Base-by-base conservation (phyloP, 805 yeast species). In the Dipodascopsis uninucleata region DNA sequence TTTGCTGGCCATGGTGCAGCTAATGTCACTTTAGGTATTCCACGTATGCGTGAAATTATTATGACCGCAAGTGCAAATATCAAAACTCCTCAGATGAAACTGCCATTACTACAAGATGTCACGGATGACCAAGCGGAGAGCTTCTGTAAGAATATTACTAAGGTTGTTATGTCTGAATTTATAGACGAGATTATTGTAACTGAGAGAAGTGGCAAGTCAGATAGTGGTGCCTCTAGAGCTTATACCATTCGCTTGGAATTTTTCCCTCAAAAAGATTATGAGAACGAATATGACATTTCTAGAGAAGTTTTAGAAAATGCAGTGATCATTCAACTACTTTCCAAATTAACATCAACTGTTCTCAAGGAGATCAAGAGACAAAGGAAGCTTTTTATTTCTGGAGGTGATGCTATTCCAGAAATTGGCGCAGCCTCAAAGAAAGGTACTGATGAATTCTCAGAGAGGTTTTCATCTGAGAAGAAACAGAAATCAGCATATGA, bases 1-100 rank as follows among this genome's bases (percentile, higher is more conserved):
- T 93, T 93, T 63, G 99, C 99, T 59, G 99, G 99, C 66, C 98
- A 94, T 71, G 99, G 99, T 79, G 99, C 98, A 47, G 98, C 98
- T 36, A 93, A 93, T 69, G 99, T 93, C 55, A 93, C 99, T 0
- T 76, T 93, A 61, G 99, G 99, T 84, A 93, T 93, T 64, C 99
- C 99, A 32, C 96, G 99, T 79, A 81, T 93, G 86, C 84, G 99
- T 79, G 99, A 93, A 77, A 93, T 93, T 67, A 88, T 93, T 65
- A 93, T 93, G 99, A 94, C 99, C 9, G 99, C 99, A 17, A 86
- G 96, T 48, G 80, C 96, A 18, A 70, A 84, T 37, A 93, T 93
- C 62, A 86, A 87, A 72, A 93, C 99, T n/a, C 99, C 99, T 35
- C 97, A 93, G 71, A 93, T 93, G 98, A 79, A 93, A 3, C 71